Evolutionary conservation across 1,284 basidiomycete species (phyloP).

Genomic region (Ustilago cynodontis): DNA sequence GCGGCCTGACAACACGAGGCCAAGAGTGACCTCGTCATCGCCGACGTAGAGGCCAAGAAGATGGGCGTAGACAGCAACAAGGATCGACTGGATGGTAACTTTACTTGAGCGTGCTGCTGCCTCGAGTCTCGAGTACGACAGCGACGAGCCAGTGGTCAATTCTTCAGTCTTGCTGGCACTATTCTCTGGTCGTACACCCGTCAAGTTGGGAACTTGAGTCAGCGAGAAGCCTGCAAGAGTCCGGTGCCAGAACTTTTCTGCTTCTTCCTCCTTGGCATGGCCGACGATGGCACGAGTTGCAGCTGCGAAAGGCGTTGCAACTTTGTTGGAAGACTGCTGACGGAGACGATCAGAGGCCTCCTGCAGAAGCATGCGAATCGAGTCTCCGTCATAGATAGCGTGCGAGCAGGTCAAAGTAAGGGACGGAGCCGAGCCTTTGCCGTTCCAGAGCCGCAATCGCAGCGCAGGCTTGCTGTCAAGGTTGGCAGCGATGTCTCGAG

Average conservation of each 20-base stretch:
- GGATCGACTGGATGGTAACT: slow-evolving; percentile 57
- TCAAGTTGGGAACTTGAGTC: slow-evolving; percentile 58
- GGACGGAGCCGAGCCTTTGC: slow-evolving; percentile 3
- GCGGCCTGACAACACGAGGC: slow-evolving; percentile 63
- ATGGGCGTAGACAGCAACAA: slow-evolving; percentile 48
- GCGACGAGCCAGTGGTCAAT: slow-evolving; percentile 18
- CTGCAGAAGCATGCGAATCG: slow-evolving; percentile 46
- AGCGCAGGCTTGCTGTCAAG: slow-evolving; percentile 44
- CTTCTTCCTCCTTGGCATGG: slow-evolving; percentile 17
- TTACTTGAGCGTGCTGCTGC: slow-evolving; percentile 32
- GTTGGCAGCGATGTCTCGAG: slow-evolving; percentile 36
- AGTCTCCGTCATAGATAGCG: slow-evolving; percentile 65
- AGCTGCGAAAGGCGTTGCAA: slow-evolving; percentile 26
- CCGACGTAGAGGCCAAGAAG: slow-evolving; percentile 57
- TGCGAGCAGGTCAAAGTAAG: slow-evolving; percentile 55
- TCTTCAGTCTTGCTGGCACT: slow-evolving; percentile 20
- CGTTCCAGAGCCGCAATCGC: slow-evolving; percentile 43
- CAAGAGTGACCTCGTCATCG: slow-evolving; percentile 55
- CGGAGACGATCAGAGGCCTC: slow-evolving; percentile 35
- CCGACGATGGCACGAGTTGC: slow-evolving; percentile 30
- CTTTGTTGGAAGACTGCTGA: neutral
- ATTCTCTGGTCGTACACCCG: slow-evolving; percentile 43
- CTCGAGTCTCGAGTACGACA: slow-evolving; percentile 17
- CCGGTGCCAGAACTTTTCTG: slow-evolving; percentile 48
- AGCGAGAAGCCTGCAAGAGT: slow-evolving; percentile 45